Percentiles rank a stretch among this genome's conserved stretches.
These are phyloP conservation scores for Hordeum marinum DNA, from an alignment of 176 grass and related monocot genomes.

Conservation along the genomic window DNA sequence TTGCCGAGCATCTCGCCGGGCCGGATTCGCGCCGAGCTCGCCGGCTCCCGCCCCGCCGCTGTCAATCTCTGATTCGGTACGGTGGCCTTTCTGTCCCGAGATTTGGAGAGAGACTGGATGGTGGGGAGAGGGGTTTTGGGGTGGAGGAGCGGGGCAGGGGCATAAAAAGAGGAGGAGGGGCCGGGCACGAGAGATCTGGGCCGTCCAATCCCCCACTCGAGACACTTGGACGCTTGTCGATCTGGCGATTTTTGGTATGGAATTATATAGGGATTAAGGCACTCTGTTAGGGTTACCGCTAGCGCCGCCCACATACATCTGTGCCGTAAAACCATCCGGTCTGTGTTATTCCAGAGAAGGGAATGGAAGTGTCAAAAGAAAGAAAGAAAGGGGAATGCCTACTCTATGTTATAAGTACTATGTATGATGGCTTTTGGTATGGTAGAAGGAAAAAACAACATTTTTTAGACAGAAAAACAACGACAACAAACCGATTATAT, in stretches of 20 bases:
- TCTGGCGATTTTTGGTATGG: neutral
- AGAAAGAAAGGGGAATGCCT: neutral
- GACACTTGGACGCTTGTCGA: neutral
- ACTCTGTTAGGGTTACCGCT: constrained; percentile 18
- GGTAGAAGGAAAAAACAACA: neutral
- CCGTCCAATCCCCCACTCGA: constrained; percentile 13
- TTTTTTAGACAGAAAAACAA: no score
- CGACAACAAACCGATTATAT: no score
- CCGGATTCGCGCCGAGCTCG: neutral
- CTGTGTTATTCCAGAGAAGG: neutral
- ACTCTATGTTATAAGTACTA: neutral
- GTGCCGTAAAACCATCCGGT: neutral
- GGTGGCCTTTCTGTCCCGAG: neutral
- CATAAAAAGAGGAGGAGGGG: constrained; percentile 23
- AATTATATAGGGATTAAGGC: neutral
- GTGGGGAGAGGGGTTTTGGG: constrained; percentile 17
- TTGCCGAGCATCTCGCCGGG: constrained; percentile 50
- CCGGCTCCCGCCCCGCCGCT: constrained; percentile 1
- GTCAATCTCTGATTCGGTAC: neutral
- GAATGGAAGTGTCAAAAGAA: no score
- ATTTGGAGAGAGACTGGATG: constrained; percentile 18
- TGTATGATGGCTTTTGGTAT: neutral
- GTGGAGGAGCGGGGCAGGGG: neutral
- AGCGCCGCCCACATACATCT: neutral
- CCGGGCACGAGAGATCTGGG: neutral